These are phyloP conservation scores for Strobilomyces confusus DNA, from an alignment of 768 basidiomycete species.

Conservation along the genomic window DNA sequence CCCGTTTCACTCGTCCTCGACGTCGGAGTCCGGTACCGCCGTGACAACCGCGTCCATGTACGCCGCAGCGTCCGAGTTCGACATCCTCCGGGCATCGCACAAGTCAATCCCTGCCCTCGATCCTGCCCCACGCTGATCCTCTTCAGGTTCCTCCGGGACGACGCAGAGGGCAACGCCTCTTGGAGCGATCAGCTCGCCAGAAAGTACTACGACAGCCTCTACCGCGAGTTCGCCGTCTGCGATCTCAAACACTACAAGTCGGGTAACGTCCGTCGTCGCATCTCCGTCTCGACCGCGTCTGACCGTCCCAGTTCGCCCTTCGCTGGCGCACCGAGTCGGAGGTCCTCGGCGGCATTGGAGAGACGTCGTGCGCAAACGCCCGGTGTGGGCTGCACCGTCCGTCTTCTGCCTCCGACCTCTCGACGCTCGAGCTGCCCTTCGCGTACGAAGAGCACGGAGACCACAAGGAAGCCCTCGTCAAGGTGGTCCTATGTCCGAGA, in stretches of 20 bases:
- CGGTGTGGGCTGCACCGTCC: constrained; percentile 68
- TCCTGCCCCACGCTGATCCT: background rate
- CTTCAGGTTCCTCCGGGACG: constrained; percentile 70
- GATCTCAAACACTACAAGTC: constrained; percentile 96
- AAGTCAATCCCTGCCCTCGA: constrained; percentile 37
- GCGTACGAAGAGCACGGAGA: constrained; percentile 78
- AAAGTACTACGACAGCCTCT: constrained; percentile 86
- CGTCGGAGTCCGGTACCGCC: too few relatives aligned
- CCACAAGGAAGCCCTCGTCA: constrained; percentile 79
- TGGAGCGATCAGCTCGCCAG: constrained; percentile 87
- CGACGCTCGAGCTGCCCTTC: constrained; percentile 88
- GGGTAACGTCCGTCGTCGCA: constrained; percentile 58
- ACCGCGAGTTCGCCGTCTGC: constrained; percentile 88
- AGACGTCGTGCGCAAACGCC: constrained; percentile 85
- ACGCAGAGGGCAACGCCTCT: constrained; percentile 18
- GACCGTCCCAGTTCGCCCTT: constrained; percentile 64
- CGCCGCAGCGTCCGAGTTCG: constrained; percentile 51
- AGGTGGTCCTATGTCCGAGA: constrained; percentile 77
- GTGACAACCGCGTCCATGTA: background rate
- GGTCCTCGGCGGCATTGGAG: constrained; percentile 81
- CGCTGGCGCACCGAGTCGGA: constrained; percentile 94
- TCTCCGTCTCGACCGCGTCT: background rate
- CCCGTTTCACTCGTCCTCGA: too few relatives aligned
- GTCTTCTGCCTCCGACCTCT: constrained; percentile 37
- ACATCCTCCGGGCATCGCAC: constrained; percentile 71